A percentile compares a stretch with the other conserved stretches of the same genome.
Conservation (phyloP, 1,284 basidiomycete species). For the Irpex rosettiformis region DNA sequence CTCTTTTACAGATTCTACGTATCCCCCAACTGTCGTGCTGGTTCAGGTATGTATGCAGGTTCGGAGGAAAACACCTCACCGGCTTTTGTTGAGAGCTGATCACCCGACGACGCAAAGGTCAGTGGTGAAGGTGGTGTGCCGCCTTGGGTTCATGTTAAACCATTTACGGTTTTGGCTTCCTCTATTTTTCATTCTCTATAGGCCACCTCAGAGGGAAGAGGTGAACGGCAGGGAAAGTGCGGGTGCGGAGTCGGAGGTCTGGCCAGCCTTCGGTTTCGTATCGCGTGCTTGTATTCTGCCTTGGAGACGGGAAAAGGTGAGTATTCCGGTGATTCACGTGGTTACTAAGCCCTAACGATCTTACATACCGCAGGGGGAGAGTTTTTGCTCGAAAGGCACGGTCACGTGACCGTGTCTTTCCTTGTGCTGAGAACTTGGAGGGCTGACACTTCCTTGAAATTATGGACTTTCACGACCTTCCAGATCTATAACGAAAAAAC, state of each 20-base stretch:
- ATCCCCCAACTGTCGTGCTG: neutral
- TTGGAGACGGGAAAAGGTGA: neutral
- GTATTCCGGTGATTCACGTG: too few species aligned
- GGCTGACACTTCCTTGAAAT: too few species aligned
- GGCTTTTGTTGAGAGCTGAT: neutral
- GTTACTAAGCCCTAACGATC: too few species aligned
- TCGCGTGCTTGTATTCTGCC: neutral
- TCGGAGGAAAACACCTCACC: neutral
- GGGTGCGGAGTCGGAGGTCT: neutral
- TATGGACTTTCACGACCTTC: too few species aligned
- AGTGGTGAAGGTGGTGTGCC: neutral
- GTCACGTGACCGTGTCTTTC: too few species aligned
- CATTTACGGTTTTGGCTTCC: neutral
- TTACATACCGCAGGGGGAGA: too few species aligned
- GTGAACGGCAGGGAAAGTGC: neutral
- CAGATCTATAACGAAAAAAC: too few species aligned
- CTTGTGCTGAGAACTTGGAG: too few species aligned
- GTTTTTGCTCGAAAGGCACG: too few species aligned
- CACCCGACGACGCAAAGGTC: neutral
- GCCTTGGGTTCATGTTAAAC: neutral
- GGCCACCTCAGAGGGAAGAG: neutral
- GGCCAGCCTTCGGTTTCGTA: neutral
- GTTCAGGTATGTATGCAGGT: neutral
- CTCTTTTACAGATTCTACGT: neutral
- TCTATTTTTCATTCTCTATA: neutral